These are phyloP conservation scores for Cantharellus anzutake DNA, from an alignment of 768 basidiomycete genomes.

Conservation along the genomic window DNA sequence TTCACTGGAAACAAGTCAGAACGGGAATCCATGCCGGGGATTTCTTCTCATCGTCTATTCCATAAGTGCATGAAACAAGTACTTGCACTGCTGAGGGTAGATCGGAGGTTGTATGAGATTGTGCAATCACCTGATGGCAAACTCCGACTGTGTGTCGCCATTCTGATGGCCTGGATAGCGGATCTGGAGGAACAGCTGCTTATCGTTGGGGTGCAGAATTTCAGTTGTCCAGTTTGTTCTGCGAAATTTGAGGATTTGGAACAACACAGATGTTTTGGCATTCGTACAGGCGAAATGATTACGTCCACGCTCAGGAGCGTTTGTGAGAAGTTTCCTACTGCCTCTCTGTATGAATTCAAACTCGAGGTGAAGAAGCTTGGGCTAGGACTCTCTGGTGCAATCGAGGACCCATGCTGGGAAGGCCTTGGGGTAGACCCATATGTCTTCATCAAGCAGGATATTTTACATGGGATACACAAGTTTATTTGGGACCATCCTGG, in stretches of 20 bases:
- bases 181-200: neutral
- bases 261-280: neutral
- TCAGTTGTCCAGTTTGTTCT: neutral
- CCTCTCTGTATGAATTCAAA: neutral
- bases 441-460: neutral
- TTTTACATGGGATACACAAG: neutral
- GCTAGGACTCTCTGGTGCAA: slow-evolving; percentile 3
- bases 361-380: neutral
- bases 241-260: neutral
- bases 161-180: slow-evolving; percentile 24
- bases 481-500: neutral
- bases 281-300: slow-evolving; percentile 2
- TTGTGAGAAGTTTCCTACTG: neutral
- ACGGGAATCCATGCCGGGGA: neutral
- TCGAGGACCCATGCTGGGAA: neutral
- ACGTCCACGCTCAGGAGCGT: slow-evolving; percentile 4
- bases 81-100: neutral
- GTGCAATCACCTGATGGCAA: slow-evolving; percentile 14
- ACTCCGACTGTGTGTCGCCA: neutral
- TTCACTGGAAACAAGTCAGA: neutral
- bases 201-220: neutral
- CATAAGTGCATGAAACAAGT: neutral
- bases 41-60: neutral
- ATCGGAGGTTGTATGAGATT: slow-evolving; percentile 3
- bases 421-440: neutral